Evolutionary conservation across 202 grass and related monocot genomes (phyloP).

Genomic region (Saccharum hybrid): DNA sequence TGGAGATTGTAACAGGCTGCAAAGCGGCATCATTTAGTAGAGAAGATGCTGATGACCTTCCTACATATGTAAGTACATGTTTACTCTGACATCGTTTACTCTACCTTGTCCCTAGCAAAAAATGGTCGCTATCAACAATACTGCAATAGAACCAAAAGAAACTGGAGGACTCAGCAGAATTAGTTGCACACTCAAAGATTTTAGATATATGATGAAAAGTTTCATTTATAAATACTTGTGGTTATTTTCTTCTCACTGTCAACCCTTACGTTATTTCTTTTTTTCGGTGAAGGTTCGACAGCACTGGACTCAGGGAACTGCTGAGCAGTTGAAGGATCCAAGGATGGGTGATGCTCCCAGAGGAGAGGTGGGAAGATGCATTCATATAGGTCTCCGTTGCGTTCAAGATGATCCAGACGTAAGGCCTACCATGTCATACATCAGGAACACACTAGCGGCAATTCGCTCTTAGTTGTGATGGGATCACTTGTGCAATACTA

Average conservation of each 20-base stretch:
- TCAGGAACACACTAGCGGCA: constrained; percentile 16
- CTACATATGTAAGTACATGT: constrained; percentile 2
- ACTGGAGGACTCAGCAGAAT: neutral
- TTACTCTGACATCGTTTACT: neutral
- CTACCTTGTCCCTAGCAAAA: neutral
- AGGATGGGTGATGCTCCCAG: constrained; percentile 33
- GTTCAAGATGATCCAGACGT: constrained; percentile 16
- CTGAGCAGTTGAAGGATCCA: constrained; percentile 4
- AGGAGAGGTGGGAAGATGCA: constrained; percentile 25
- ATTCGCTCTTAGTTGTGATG: neutral
- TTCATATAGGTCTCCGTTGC: constrained; percentile 19
- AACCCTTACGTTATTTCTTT: neutral
- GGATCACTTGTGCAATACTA: no score
- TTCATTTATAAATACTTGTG: neutral
- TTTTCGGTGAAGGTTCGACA: constrained; percentile 19
- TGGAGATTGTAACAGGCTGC: constrained; percentile 32
- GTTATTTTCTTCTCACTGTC: neutral
- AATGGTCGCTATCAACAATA: neutral
- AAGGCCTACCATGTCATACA: constrained; percentile 16
- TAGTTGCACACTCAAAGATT: neutral
- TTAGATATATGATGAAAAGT: neutral
- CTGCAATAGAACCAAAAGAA: neutral
- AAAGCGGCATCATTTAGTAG: neutral
- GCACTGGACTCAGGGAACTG: constrained; percentile 14
- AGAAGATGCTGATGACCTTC: constrained; percentile 25